Conservation (phyloP, 2,329 filamentous ascomycete species). For the Diplocarpon mali region DNA sequence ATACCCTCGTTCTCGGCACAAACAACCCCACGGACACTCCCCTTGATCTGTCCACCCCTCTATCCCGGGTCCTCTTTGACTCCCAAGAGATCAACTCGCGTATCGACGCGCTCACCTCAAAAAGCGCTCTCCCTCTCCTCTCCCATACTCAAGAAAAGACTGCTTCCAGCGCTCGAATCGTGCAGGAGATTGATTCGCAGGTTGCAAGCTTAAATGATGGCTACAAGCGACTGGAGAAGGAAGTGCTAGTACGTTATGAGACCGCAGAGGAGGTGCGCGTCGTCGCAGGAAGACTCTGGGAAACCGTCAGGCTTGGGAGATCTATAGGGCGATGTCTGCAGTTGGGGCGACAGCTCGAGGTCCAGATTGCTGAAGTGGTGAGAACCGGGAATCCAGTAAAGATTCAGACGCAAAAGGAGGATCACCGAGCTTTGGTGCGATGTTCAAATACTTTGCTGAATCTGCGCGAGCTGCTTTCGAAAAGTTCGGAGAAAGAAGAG, state of each 20-base stretch:
- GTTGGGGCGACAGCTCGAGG: slow-evolving; percentile 74
- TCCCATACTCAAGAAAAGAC: slow-evolving; percentile 66
- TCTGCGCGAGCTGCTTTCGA: slow-evolving; percentile 60
- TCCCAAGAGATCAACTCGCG: slow-evolving; percentile 94
- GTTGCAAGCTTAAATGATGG: slow-evolving; percentile 71
- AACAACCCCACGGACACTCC: slow-evolving; percentile 87
- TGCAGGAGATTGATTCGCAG: slow-evolving; percentile 69
- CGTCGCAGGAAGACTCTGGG: slow-evolving; percentile 68
- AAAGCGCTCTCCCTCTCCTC: slow-evolving; percentile 71
- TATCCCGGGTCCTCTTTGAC: slow-evolving; percentile 91
- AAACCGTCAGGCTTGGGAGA: slow-evolving; percentile 66
- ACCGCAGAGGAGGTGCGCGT: slow-evolving; percentile 72
- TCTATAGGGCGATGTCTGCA: slow-evolving; percentile 69
- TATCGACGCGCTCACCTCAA: slow-evolving; percentile 80
- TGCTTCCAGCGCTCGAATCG: slow-evolving; percentile 58
- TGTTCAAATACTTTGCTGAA: slow-evolving; percentile 71
- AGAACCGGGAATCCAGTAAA: slow-evolving; percentile 26
- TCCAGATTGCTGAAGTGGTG: slow-evolving; percentile 63
- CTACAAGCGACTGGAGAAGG: slow-evolving; percentile 74
- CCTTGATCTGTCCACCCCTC: slow-evolving; percentile 84
- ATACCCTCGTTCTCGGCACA: slow-evolving; percentile 75
- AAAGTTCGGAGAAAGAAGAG: slow-evolving; percentile 59
- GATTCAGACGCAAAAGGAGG: slow-evolving; percentile 38
- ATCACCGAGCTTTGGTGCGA: slow-evolving; percentile 69
- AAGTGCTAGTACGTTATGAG: slow-evolving; percentile 77